Evolutionary conservation across 768 basidiomycete species (phyloP), one percentile per base, ranked within the genome.

Genomic region (Crucibulum laeve): DNA sequence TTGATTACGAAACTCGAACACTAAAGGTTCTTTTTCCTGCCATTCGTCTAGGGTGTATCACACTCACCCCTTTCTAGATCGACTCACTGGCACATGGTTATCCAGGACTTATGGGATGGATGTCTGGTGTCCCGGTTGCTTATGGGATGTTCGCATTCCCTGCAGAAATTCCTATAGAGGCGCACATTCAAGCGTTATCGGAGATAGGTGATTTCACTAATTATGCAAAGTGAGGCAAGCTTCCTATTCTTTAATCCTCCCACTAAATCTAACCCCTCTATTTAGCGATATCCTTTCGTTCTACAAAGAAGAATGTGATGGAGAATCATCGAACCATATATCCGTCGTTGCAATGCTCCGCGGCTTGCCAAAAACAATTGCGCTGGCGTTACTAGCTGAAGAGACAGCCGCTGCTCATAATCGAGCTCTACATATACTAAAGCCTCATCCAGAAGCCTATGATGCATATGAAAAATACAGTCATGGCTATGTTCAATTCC

Each of bases 251-350:
- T 30, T 30, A 8, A n/a, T 30, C n/a, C 28, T 8, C n/a, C n/a
- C n/a, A n/a, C n/a, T 30, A 30, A 30, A 8, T n/a, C n/a, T 30
- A 8, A n/a, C n/a, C 8, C 8, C 8, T 30, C n/a, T 38, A 13
- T 36, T 30, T 32, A 71, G 69, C 44, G 69, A 73, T 25, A 50
- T 71, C 22, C 48, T 70, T 1, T 70, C 63, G 0, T 71, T 71
- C 42, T 65, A 71, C 40, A 62, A 72, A 44, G 71, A 73, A 56
- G 70, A 71, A 40, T 42, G 55, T 2, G 55, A 42, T 0, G 62
- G 59, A 2, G 71, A 71, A 42, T 44, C 47, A 4, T 56, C 59
- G 25, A 71, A 70, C 44, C 62, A 55, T 21, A 49, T 70, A 25
- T 68, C 70, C 0, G 46, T 56, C 13, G 43, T 62, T 0, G 68